Evolutionary conservation across 345 rosid genomes (phyloP), one percentile per base, ranked within the genome.

Genomic region (Hibiscus trionum): DNA sequence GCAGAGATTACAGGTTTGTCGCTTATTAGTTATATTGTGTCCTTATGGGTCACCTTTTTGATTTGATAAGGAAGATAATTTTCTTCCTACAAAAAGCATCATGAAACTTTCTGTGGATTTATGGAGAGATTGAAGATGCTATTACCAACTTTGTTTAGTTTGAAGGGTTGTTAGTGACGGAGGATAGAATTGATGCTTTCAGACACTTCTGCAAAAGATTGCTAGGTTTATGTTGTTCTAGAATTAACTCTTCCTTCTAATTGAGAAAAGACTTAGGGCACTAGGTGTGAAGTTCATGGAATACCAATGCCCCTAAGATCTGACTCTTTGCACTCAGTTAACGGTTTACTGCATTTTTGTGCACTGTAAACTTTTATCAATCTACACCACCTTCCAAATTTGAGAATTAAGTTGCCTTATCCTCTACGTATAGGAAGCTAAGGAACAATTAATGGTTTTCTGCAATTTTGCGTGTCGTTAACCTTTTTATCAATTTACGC

Each of bases 1-100:
- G 80, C 88, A 87, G 77, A 95, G 87, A 73, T 79, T 95, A 77
- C 91, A 87, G 95, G 99, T 90, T 69, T 74, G 84, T 79, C 75
- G 17, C 79, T 58, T 26, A 3, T 27, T 61, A 27, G 53, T 37
- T 26, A 47, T 35, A 64, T 21, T 64, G 26, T 35, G 19, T 72
- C 17, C 63, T 24, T 42, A 60, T 57, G 26, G 47, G 61, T 60
- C 4, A n/a, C 6, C 11, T 59, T 60, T 42, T 44, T 39, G 52
- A 29, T 47, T 29, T 17, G 33, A 37, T 63, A 15, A 65, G 52
- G 63, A 44, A 29, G 37, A 14, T 11, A 12, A 53, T 72, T 4
- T 37, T 71, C 69, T 75, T 58, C 49, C 29, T 24, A 53, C 21
- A 31, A 56, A 50, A 26, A 15, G 33, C 35, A 44, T 35, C 21